Conservation (phyloP, 228 moss, liverwort and hornwort species). For the Sphagnum fallax region DNA sequence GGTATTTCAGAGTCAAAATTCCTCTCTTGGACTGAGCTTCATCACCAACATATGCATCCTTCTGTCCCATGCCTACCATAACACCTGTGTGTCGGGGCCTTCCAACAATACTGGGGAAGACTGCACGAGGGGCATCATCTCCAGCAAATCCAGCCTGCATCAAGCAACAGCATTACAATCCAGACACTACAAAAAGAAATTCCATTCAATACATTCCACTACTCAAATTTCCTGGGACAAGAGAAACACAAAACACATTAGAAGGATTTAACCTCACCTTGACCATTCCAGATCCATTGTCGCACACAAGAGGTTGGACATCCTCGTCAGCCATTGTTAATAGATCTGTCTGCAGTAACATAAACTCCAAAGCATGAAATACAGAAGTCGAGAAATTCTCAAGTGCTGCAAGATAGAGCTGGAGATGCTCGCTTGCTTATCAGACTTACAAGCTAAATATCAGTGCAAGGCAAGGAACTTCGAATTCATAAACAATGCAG, state of each 20-base stretch:
- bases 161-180: not conserved
- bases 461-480: too few relatives aligned
- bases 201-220: too few relatives aligned
- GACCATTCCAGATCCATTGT: conserved; percentile 66
- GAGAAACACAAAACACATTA: too few relatives aligned
- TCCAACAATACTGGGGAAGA: conserved; percentile 76
- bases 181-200: too few relatives aligned
- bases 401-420: too few relatives aligned
- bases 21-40: conserved; percentile 66
- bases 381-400: too few relatives aligned
- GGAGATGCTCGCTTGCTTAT: too few relatives aligned
- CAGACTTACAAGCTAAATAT: too few relatives aligned
- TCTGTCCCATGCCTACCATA: conserved; percentile 87
- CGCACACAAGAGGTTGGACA: conserved; percentile 50
- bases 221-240: too few relatives aligned
- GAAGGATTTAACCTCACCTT: conserved; percentile 17
- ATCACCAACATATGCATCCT: conserved; percentile 74
- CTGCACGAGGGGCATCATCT: conserved; percentile 75
- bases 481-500: too few relatives aligned
- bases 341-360: too few relatives aligned
- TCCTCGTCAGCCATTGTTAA: conserved; percentile 43
- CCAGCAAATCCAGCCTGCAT: conserved; percentile 54
- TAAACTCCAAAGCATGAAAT: too few relatives aligned
- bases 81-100: conserved; percentile 78
- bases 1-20: conserved; percentile 67